Evolutionary conservation across 1,284 basidiomycete species (phyloP).

Genomic region (Phellopilus nigrolimitatus): DNA sequence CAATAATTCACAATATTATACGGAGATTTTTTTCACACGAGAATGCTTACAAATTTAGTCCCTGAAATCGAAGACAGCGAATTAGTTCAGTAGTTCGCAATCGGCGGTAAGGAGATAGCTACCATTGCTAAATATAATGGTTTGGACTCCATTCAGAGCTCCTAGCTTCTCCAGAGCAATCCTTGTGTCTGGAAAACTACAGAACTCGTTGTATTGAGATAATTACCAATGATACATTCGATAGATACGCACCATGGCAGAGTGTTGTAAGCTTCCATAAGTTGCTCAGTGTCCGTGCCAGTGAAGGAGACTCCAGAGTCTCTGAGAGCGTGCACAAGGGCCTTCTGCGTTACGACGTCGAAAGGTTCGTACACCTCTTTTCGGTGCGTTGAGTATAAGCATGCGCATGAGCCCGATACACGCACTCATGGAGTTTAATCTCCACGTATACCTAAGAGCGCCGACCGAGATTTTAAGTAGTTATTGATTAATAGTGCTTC

Average conservation of each 20-base stretch:
- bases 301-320: constrained; percentile 24
- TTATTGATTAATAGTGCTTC: background rate
- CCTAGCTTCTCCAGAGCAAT: constrained; percentile 24
- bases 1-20: no score
- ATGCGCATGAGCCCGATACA: background rate
- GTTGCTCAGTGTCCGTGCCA: constrained; percentile 17
- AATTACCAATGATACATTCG: background rate
- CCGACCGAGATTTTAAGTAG: background rate
- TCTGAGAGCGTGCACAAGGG: constrained; percentile 28
- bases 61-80: no score
- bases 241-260: constrained; percentile 25
- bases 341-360: constrained; percentile 28
- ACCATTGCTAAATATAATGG: constrained; percentile 32
- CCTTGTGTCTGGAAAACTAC: constrained; percentile 27
- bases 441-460: constrained; percentile 34
- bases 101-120: background rate
- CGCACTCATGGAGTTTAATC: constrained; percentile 32
- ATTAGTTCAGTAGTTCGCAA: no score
- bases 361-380: constrained; percentile 31
- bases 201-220: background rate
- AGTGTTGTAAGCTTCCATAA: constrained; percentile 28
- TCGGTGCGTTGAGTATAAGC: background rate
- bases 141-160: constrained; percentile 19
- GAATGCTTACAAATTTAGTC: constrained; percentile 2
- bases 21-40: no score